Percentiles rank a stretch among this genome's conserved stretches.
These are phyloP conservation scores for Podospora fimiseda DNA, from an alignment of 495 filamentous ascomycete genomes.

Conservation along the genomic window DNA sequence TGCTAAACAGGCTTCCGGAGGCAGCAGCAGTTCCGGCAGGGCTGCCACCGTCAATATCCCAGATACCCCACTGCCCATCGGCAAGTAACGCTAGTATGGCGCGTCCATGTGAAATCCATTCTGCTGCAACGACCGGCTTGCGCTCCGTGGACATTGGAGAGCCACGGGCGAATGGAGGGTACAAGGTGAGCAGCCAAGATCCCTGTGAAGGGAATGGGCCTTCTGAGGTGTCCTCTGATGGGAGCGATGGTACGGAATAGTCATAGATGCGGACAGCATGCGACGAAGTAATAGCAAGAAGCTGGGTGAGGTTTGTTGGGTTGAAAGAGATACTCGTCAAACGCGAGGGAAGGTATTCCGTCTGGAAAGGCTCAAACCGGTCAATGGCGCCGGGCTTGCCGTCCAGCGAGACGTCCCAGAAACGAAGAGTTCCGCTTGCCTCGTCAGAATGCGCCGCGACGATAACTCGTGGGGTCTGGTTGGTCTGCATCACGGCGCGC, in stretches of 20 bases:
- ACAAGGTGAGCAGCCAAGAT: slow-evolving; percentile 65
- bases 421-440: slow-evolving; percentile 49
- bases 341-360: slow-evolving; percentile 57
- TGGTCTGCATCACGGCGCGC: slow-evolving; percentile 15
- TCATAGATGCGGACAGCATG: slow-evolving; percentile 66
- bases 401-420: slow-evolving; percentile 43
- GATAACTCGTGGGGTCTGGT: slow-evolving; percentile 29
- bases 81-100: slow-evolving; percentile 68
- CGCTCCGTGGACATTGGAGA: slow-evolving; percentile 40
- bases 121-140: slow-evolving; percentile 72
- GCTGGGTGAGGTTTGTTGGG: slow-evolving; percentile 51
- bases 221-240: slow-evolving; percentile 39
- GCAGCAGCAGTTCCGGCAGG: slow-evolving; percentile 20
- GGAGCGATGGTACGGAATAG: slow-evolving; percentile 37
- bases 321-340: slow-evolving; percentile 68
- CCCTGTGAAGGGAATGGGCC: slow-evolving; percentile 46
- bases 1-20: slow-evolving; percentile 49
- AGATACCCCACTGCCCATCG: slow-evolving; percentile 91
- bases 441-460: slow-evolving; percentile 57
- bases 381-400: slow-evolving; percentile 27
- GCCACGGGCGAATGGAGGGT: slow-evolving; percentile 56
- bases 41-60: slow-evolving; percentile 72
- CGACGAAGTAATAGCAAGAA: slow-evolving; percentile 61
- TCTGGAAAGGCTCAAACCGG: slow-evolving; percentile 54
- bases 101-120: slow-evolving; percentile 76